Evolutionary conservation across 1,284 basidiomycete genomes (phyloP).

Genomic region (Phylloporus sp.): DNA sequence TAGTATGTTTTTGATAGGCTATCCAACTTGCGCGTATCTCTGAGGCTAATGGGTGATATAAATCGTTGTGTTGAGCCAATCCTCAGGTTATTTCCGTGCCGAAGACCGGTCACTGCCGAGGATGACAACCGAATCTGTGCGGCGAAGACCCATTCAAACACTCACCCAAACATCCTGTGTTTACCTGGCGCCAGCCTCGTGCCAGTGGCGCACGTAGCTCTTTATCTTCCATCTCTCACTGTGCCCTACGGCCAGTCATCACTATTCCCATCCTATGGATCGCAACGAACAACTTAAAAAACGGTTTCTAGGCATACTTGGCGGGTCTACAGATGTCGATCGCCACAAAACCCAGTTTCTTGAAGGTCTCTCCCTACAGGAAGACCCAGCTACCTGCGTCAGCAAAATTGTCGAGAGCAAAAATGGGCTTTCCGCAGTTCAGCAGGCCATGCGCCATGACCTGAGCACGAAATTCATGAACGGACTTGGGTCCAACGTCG

Average conservation of each 20-base stretch:
- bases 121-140: too few species aligned
- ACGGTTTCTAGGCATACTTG: slow-evolving; percentile 34
- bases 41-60: too few species aligned
- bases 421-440: slow-evolving; percentile 51
- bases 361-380: slow-evolving; percentile 54
- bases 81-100: too few species aligned
- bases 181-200: too few species aligned
- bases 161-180: too few species aligned
- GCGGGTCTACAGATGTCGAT: slow-evolving; percentile 29
- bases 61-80: too few species aligned
- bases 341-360: slow-evolving; percentile 47
- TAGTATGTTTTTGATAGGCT: too few species aligned
- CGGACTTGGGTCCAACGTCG: slow-evolving; percentile 45
- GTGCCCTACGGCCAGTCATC: not conserved
- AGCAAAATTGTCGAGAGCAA: slow-evolving; percentile 49
- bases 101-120: too few species aligned
- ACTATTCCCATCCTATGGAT: slow-evolving; percentile 25
- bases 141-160: too few species aligned
- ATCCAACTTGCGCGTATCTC: too few species aligned
- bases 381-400: slow-evolving; percentile 50
- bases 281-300: slow-evolving; percentile 32
- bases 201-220: too few species aligned
- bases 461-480: slow-evolving; percentile 54
- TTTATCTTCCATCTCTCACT: not conserved
- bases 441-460: slow-evolving; percentile 54